Evolutionary conservation across 805 yeast genomes (phyloP), one percentile per base, ranked within the genome.

Genomic region (Lachancea lanzarotensis): DNA sequence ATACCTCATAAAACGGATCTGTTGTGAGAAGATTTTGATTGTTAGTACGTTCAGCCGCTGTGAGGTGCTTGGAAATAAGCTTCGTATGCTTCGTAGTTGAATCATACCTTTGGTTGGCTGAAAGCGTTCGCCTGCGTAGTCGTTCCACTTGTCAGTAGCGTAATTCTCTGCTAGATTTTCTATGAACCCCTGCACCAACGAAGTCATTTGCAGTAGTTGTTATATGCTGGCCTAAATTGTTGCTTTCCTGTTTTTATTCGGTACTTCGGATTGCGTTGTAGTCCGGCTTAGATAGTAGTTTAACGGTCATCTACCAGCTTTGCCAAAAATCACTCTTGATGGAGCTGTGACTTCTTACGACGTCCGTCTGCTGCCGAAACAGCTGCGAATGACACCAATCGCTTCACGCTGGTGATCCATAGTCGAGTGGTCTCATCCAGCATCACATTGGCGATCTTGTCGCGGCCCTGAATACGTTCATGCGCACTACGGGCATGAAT

Each of bases 391-490:
- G 84, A 81, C n/a, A 88, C 76, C 38, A 88, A 55, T 42, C 96
- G 67, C 62, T 88, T 88, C 5, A 86, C 59, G 1, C 80, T 81
- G 8, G 85, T 76, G 33, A 87, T 75, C 95, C 95, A 88, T 41
- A 75, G 65, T 48, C 95, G 62, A 1, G 93, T 83, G 34, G 65
- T 66, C 45, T 86, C 95, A 57, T 83, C 86, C 44, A 79, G 76
- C 89, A 87, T 82, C 27, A 88, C 82, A 59, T 84, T 84, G 12
- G 93, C 81, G 25, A 70, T 48, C 18, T 59, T 48, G 29, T 50
- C 43, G 34, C 51, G 46, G 16, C 80, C 78, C 5, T 78, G 71
- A 29, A 82, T 74, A 51, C 75, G 76, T 46, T 73, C 70, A 42
- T 76, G 80, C 1, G 84, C 80, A 45, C 81, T 75, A 48, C 95